Evolutionary conservation across 2,329 filamentous ascomycete genomes (phyloP), one percentile per base, ranked within the genome.

Genomic region (Paraphoma sp.): DNA sequence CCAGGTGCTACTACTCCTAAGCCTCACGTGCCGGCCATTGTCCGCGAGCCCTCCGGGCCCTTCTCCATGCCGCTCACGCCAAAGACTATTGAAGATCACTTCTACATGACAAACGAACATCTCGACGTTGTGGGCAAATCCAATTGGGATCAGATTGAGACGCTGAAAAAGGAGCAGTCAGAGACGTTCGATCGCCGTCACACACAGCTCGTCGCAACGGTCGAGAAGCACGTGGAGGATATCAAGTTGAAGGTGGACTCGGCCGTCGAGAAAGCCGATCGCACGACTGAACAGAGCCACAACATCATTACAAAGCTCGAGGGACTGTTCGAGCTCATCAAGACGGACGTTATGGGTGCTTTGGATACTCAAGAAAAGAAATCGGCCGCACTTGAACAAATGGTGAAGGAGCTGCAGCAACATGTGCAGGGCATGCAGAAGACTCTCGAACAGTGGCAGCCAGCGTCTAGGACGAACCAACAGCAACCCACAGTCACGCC

Each of bases 41-140:
- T 14, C 3, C 51, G 18, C 5, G 36, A 47, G 11, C 28, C 45
- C 6, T 40, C 40, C 8, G 46, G 29, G 28, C 18, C 54, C 8
- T 46, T 53, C 16, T 31, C 50, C 4, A 50, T 47, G 6, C 54
- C 51, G 8, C 50, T 45, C 3, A 53, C 59, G 36, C 61, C 59
- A 17, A 66, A 58, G 47, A 54, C 48, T 7, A 61, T 67, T 14
- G 62, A 67, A 5, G 68, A 71, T n/a, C 72, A 75, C 52, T 76
- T 77, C 61, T 69, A 61, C 56, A 73, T 74, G 66, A 68, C 67
- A 8, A 74, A 76, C 47, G 67, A 72, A 47, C 75, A 77, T 59
- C 68, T 77, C 17, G 74, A 76, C 38, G 65, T 72, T 6, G 59
- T 72, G 1, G 70, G 63, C 36, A 66, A 70, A 42, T 70, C 64